These are phyloP conservation scores for Candida glucosophila DNA, from an alignment of 1,139 yeast species.

Conservation along the genomic window DNA sequence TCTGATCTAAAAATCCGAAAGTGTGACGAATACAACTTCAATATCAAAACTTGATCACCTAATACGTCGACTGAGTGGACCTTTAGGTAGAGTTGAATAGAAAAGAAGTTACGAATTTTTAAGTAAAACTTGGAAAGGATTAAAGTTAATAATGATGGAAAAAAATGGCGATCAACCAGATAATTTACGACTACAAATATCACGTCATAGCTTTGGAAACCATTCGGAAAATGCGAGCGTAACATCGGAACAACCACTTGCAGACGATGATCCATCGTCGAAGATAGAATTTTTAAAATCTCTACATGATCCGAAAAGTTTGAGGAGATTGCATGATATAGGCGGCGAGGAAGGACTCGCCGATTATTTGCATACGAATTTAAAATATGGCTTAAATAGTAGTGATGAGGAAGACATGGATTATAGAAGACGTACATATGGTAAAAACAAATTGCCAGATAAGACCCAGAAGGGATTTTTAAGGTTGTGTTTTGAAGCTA, in stretches of 20 bases:
- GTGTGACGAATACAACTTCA: no score
- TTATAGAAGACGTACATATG: slow-evolving; percentile 43
- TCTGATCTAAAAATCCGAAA: no score
- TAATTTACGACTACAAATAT: no score
- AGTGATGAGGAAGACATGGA: slow-evolving; percentile 17
- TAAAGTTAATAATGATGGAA: no score
- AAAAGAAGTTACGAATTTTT: no score
- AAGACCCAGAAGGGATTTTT: slow-evolving; percentile 60
- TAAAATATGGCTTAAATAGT: slow-evolving; percentile 34
- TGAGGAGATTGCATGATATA: slow-evolving; percentile 24
- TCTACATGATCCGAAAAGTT: slow-evolving; percentile 49
- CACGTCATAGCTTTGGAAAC: slow-evolving; percentile 1
- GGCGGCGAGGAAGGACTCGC: slow-evolving; percentile 33
- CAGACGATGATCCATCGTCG: slow-evolving; percentile 1
- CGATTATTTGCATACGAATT: slow-evolving; percentile 29
- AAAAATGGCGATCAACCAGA: no score
- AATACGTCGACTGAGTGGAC: no score
- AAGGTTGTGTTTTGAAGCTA: slow-evolving; percentile 67
- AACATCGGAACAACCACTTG: slow-evolving; percentile 2
- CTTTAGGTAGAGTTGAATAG: no score
- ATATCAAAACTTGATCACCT: no score
- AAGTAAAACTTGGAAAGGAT: no score
- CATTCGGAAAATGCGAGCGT: slow-evolving; percentile 3
- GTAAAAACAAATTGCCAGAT: slow-evolving; percentile 65
- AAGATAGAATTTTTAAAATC: neutral